Percentiles rank a stretch among this genome's conserved stretches.
These are phyloP conservation scores for Oxyria digyna DNA, from an alignment of 148 eudicot species.

Conservation along the genomic window DNA sequence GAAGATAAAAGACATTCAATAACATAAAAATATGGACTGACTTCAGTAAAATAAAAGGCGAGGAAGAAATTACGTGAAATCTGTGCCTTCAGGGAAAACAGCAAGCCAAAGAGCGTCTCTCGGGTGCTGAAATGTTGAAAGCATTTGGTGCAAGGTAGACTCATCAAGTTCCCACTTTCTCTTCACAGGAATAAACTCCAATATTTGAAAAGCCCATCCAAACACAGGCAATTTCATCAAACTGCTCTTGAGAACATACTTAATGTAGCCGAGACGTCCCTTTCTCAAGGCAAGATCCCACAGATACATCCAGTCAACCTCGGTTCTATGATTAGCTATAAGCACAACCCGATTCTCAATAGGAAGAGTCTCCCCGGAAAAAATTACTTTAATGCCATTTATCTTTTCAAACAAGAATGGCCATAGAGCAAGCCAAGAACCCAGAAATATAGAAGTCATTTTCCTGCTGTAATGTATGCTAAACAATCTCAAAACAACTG, in stretches of 20 bases:
- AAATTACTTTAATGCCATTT: constrained; percentile 63
- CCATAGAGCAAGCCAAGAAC: constrained; percentile 84
- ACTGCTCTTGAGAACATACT: constrained; percentile 83
- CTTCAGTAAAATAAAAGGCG: constrained; percentile 1
- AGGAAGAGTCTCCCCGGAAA: constrained; percentile 73
- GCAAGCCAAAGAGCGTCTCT: constrained; percentile 83
- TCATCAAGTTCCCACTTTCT: constrained; percentile 90
- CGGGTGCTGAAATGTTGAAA: constrained; percentile 55
- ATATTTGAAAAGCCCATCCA: constrained; percentile 84
- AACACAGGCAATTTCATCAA: constrained; percentile 85
- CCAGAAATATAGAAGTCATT: constrained; percentile 53
- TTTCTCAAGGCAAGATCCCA: constrained; percentile 94
- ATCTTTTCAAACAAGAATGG: constrained; percentile 81
- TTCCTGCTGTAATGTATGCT: constrained; percentile 71
- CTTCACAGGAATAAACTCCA: constrained; percentile 81
- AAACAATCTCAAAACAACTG: constrained; percentile 47
- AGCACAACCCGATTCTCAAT: constrained; percentile 47
- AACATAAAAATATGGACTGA: no score
- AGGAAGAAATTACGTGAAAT: constrained; percentile 62
- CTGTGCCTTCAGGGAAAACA: constrained; percentile 96
- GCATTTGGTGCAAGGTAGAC: constrained; percentile 48
- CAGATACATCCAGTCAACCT: constrained; percentile 97
- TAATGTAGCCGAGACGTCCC: constrained; percentile 51
- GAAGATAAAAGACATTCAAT: neutral
- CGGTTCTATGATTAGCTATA: constrained; percentile 88